phyloP scores from a whole-genome alignment of 108 stramenopile genomes.

The Licmophora abbreviata region DNA sequence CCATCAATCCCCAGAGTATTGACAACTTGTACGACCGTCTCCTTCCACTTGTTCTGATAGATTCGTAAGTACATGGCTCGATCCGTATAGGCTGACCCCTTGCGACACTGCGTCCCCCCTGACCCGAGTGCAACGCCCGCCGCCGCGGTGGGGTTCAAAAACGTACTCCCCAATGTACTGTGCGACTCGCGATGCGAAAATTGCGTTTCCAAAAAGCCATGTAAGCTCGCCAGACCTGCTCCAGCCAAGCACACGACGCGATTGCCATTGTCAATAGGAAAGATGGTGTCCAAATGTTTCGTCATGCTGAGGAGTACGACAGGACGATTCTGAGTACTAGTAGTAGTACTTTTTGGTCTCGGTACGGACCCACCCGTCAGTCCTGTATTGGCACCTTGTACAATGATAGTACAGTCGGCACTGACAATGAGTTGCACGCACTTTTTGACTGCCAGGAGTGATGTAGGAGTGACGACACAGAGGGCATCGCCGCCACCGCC shows the following conservation, averaged over 20 bases:
- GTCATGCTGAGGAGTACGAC: constrained; percentile 62
- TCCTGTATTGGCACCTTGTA: constrained; percentile 74
- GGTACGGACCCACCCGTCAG: constrained; percentile 82
- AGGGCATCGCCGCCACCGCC: constrained; percentile 45
- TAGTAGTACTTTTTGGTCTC: constrained; percentile 24
- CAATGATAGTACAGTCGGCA: constrained; percentile 43
- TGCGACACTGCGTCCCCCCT: constrained; percentile 73
- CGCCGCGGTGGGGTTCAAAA: constrained; percentile 80
- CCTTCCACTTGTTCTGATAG: constrained; percentile 46
- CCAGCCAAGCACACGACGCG: constrained; percentile 73
- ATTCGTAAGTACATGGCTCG: constrained; percentile 58
- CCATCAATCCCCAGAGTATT: constrained; percentile 73
- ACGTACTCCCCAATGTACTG: constrained; percentile 67
- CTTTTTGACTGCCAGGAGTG: constrained; percentile 42
- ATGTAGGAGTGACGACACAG: constrained; percentile 59
- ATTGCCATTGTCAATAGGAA: constrained; percentile 74
- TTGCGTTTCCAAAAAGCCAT: constrained; percentile 30
- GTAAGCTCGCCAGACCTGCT: constrained; percentile 54
- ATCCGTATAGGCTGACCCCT: constrained; percentile 78
- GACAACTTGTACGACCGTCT: constrained; percentile 48
- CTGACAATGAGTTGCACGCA: constrained; percentile 55
- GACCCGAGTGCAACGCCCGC: constrained; percentile 82
- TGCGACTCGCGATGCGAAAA: constrained; percentile 81
- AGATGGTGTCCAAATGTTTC: constrained; percentile 47
- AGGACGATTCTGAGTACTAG: constrained; percentile 30